Base-by-base conservation (phyloP, 176 grass and related monocot species). In the Oropetium thomaeum region DNA sequence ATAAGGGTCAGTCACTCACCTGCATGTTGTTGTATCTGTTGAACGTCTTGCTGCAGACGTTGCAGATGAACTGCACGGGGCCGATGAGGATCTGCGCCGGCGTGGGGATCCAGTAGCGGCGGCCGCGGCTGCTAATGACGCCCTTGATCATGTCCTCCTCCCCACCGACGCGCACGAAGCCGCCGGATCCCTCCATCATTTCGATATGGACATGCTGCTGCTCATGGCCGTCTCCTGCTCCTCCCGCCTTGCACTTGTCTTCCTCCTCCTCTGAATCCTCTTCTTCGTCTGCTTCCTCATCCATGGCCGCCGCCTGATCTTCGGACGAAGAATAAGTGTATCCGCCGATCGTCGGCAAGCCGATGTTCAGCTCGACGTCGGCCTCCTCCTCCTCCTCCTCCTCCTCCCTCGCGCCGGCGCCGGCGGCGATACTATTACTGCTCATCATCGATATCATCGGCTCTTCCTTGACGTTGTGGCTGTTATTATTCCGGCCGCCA, bases 1-100 rank as follows among this genome's bases (percentile, higher is more conserved):
- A n/a, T 1, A 9, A 74, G 6, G 17, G 49, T 78, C 23, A 27
- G 25, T 2, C 35, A 20, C 3, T 80, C 73, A 98, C 94, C 94
- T 93, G 94, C 91, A 97, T 85, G 75, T 97, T 97, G 57, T 97
- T 97, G 83, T 97, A 91, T 65, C 94, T 81, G 61, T 91, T 97
- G 90, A 97, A 97, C 25, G 58, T 85, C 60, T 97, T 97, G 75
- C 75, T 91, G 82, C 94, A 97, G 65, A 97, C 90, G 20, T 83
- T 80, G 83, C 94, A 97, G 29, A 87, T 62, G 82, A 93, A 97
- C 76, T 93, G 90, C 71, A 93, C 94, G 1, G 94, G 86, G 19
- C 94, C 94, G 59, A 89, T 38, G 75, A 93, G 91, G 66, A 97
- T 97, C 81, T 97, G 90, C 70, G 75, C 77, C 19, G 89, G 83